A percentile compares a stretch with the other conserved stretches of the same genome.
phyloP scores from a whole-genome alignment of 257 asterid genomes.

The Jacaranda mimosifolia region DNA sequence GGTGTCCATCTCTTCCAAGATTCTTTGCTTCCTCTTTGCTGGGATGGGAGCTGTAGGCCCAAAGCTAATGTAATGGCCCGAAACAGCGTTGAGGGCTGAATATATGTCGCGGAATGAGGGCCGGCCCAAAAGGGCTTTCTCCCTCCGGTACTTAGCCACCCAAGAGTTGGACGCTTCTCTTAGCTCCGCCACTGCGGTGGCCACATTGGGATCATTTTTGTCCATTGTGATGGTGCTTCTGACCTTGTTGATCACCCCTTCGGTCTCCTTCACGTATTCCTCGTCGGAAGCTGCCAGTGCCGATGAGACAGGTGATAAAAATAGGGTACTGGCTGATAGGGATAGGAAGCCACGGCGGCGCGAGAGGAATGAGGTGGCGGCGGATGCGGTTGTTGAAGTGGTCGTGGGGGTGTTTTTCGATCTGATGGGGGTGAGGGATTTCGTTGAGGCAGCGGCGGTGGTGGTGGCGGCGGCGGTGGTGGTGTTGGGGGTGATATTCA shows the following conservation, averaged over 20 bases:
- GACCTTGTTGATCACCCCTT: constrained; percentile 74
- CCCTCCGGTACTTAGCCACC: constrained; percentile 96
- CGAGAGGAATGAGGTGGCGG: constrained; percentile 30
- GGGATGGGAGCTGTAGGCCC: constrained; percentile 97
- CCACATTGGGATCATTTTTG: constrained; percentile 72
- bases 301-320: constrained; percentile 40
- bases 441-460: constrained; percentile 47
- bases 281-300: constrained; percentile 71
- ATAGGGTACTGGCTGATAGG: constrained; percentile 50
- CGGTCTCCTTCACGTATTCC: constrained; percentile 80
- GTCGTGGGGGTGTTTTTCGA: constrained; percentile 44
- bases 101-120: constrained; percentile 88
- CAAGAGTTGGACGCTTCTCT: constrained; percentile 80
- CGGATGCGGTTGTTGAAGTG: constrained; percentile 12
- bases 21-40: constrained; percentile 83
- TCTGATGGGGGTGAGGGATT: constrained; percentile 49
- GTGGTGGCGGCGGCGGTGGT: constrained; percentile 54
- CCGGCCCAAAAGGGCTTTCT: constrained; percentile 78
- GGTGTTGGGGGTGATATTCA: constrained; percentile 60
- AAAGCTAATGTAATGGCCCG: constrained; percentile 93
- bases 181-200: constrained; percentile 77
- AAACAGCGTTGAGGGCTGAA: constrained; percentile 93
- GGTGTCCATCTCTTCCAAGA: constrained; percentile 91
- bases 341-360: constrained; percentile 69
- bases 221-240: constrained; percentile 68